Base-by-base conservation (phyloP, 768 basidiomycete species). In the Termitomyces sp. region DNA sequence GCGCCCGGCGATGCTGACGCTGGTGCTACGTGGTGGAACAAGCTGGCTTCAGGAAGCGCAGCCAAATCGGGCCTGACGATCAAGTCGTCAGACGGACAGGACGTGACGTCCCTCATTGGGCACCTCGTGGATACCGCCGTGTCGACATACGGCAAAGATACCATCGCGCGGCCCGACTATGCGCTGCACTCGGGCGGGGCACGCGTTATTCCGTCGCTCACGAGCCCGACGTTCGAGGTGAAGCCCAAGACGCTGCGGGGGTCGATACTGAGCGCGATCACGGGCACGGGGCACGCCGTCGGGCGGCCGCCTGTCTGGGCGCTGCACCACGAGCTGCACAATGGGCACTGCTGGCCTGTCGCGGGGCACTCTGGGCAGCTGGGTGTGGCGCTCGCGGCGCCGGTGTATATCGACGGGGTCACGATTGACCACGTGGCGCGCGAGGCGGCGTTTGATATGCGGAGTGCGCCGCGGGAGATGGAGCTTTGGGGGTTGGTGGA, bases 331-430 rank as follows among this genome's bases (percentile, higher is more conserved):
- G 92, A 97, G 60, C 75, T 78, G 28, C 82, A 88, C 56, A 85
- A 84, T 35, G 96, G 97, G 3, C 81, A 87, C 56, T 99, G 96
- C 72, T 99, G 96, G 94, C 92, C 96, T 1, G 93, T 98, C 74
- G 75, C 74, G 6, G 95, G 95, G 0, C 65, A 77, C 18, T 69
- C 80, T 49, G 96, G 95, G 4, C 90, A 91, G 65, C 73, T 98
- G 10, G 96, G 92, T 5, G 86, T 99, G 32, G 76, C 78, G 36
- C 83, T 99, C 30, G 85, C 86, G 2, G 79, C 81, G 6, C 93
- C 92, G 10, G 80, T 92, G 22, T 76, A 78, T 53, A 81, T 98
- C 47, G 83, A 87, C 1, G 82, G 84, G 26, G 73, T 99, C 52
- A 90, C 90, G 22, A 82, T 99, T 57, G 96, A 98, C 66, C 96